Evolutionary conservation across 768 basidiomycete species (phyloP).

Genomic region (Podaxis pistillaris): DNA sequence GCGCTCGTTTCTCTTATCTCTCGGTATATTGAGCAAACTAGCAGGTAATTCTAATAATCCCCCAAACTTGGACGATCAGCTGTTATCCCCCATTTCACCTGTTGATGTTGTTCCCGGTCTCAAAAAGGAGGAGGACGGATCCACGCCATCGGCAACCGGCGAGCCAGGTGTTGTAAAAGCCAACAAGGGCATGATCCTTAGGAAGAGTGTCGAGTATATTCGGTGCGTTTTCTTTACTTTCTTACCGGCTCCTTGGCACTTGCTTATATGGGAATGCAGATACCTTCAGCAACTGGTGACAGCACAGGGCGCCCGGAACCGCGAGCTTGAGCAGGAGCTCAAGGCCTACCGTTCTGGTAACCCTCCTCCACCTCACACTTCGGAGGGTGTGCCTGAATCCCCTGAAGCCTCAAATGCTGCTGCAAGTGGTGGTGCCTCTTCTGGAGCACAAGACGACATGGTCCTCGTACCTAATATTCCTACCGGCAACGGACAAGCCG

Average conservation of each 20-base stretch:
- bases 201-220: slow-evolving; percentile 80
- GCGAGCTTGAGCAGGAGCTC: slow-evolving; percentile 76
- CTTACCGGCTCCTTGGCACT: background rate
- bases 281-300: slow-evolving; percentile 86
- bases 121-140: slow-evolving; percentile 21
- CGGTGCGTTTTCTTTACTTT: slow-evolving; percentile 26
- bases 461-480: slow-evolving; percentile 5
- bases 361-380: slow-evolving; percentile 11
- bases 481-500: background rate
- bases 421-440: background rate
- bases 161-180: slow-evolving; percentile 62
- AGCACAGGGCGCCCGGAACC: slow-evolving; percentile 73
- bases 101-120: slow-evolving; percentile 9
- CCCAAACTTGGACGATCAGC: slow-evolving; percentile 7
- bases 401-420: slow-evolving; percentile 2
- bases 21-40: background rate
- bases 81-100: slow-evolving; percentile 5
- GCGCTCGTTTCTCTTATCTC: background rate
- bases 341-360: slow-evolving; percentile 37
- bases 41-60: background rate
- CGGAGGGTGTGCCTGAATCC: slow-evolving; percentile 1
- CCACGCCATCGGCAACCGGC: slow-evolving; percentile 18
- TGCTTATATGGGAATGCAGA: slow-evolving; percentile 27
- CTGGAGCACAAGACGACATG: slow-evolving; percentile 11
- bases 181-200: slow-evolving; percentile 91